Conservation (phyloP, 805 yeast species). For the Pichia kluyveri region DNA sequence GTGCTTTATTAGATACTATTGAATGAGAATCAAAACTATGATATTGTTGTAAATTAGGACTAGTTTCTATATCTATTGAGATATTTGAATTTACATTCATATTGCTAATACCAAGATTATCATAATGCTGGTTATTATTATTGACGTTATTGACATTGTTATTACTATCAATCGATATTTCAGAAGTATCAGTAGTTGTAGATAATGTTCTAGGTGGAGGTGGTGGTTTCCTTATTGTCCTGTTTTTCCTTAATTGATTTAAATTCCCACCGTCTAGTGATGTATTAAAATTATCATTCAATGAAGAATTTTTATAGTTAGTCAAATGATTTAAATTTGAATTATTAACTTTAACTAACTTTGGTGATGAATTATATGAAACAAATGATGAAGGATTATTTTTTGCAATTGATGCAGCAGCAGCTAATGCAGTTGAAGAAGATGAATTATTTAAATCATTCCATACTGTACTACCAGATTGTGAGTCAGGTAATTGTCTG, state of each 20-base stretch:
- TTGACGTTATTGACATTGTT: not conserved
- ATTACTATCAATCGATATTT: not conserved
- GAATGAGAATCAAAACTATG: not conserved
- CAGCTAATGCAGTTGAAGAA: slow-evolving; percentile 27
- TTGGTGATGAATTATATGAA: slow-evolving; percentile 7
- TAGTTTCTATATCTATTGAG: too few relatives aligned
- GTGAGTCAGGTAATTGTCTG: not conserved
- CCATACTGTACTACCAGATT: slow-evolving; percentile 14
- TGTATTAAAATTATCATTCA: not conserved
- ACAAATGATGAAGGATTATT: slow-evolving; percentile 22
- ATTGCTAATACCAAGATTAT: too few relatives aligned
- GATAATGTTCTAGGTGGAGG: not conserved
- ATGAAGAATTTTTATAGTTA: not conserved
- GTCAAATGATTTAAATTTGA: not conserved
- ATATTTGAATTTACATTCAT: too few relatives aligned
- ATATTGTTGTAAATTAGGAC: not conserved
- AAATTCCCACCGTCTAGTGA: not conserved
- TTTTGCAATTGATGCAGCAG: slow-evolving; percentile 28
- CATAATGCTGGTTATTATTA: too few relatives aligned
- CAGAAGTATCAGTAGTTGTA: not conserved
- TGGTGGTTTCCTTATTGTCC: slow-evolving; percentile 13
- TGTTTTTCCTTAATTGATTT: not conserved
- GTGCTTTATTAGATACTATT: not conserved
- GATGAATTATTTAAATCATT: slow-evolving; percentile 21
- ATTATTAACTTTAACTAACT: not conserved